A percentile compares a stretch with the other conserved stretches of the same genome.
Conservation (phyloP, 768 basidiomycete genomes). For the Gloeopeniophorella convolvens region DNA sequence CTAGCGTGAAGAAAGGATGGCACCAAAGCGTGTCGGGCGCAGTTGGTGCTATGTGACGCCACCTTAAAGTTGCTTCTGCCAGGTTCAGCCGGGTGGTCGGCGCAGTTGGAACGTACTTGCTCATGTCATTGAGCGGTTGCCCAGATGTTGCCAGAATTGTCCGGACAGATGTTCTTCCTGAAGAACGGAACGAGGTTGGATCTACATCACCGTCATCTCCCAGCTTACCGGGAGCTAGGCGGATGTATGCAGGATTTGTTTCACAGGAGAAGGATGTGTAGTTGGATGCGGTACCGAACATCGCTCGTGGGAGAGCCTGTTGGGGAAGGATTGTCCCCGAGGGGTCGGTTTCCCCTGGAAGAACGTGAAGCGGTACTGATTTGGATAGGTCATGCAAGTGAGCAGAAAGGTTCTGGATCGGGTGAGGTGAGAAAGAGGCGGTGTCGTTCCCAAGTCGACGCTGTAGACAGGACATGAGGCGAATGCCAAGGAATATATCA, state of each 20-base stretch:
- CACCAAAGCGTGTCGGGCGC: constrained; percentile 99
- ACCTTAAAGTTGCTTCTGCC: constrained; percentile 73
- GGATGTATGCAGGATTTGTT: constrained; percentile 88
- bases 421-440: constrained; percentile 65
- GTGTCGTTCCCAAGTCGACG: constrained; percentile 62
- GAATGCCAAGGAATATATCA: neutral
- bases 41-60: constrained; percentile 98
- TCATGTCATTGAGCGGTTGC: constrained; percentile 92
- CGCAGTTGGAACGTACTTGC: constrained; percentile 78
- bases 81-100: constrained; percentile 68
- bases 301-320: constrained; percentile 85
- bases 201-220: constrained; percentile 23
- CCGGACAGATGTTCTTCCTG: constrained; percentile 26
- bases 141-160: constrained; percentile 84
- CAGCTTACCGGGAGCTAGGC: constrained; percentile 44
- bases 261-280: constrained; percentile 65
- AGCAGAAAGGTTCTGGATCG: constrained; percentile 59
- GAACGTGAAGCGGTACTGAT: constrained; percentile 76
- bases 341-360: constrained; percentile 87
- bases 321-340: constrained; percentile 88
- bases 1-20: constrained; percentile 80
- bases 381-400: constrained; percentile 71
- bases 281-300: constrained; percentile 65
- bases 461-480: constrained; percentile 29
- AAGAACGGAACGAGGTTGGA: constrained; percentile 5